Conservation (phyloP, 1,284 basidiomycete genomes). For the Neolentinus lepideus region DNA sequence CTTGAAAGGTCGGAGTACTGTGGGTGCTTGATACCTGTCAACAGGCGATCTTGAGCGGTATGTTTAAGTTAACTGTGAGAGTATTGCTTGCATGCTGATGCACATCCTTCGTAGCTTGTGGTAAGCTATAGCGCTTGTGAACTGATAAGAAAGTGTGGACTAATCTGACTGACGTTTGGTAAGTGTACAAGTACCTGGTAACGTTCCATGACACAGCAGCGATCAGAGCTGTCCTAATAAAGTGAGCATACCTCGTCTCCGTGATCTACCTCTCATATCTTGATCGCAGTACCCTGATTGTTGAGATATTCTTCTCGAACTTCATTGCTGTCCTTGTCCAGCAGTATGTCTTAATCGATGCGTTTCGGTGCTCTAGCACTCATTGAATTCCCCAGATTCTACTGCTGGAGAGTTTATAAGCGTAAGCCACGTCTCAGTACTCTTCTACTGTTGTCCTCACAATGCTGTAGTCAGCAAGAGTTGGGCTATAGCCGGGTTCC, state of each 20-base stretch:
- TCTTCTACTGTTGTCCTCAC: not conserved
- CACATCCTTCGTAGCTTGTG: not conserved
- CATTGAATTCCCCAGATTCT: not conserved
- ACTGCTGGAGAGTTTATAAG: not conserved
- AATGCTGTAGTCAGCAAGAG: not conserved
- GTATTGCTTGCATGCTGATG: too few species aligned
- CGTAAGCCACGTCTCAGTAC: not conserved
- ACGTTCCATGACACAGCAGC: not conserved
- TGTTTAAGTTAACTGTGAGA: not conserved
- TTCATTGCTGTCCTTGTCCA: constrained; percentile 14
- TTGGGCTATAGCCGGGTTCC: not conserved
- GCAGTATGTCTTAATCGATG: not conserved
- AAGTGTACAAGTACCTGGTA: constrained; percentile 3
- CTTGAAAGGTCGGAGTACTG: constrained; percentile 3
- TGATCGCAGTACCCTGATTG: constrained; percentile 11
- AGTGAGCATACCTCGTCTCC: not conserved
- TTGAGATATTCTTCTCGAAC: constrained; percentile 15
- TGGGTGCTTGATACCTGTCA: constrained; percentile 11
- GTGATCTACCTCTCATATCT: too few species aligned
- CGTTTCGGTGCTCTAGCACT: not conserved
- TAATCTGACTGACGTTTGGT: not conserved
- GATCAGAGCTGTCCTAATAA: not conserved
- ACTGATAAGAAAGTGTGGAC: not conserved
- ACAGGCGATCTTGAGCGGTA: constrained; percentile 10
- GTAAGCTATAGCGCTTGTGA: not conserved